Evolutionary conservation across 2,329 filamentous ascomycete genomes (phyloP).

Genomic region (Hypoxylon sp.): DNA sequence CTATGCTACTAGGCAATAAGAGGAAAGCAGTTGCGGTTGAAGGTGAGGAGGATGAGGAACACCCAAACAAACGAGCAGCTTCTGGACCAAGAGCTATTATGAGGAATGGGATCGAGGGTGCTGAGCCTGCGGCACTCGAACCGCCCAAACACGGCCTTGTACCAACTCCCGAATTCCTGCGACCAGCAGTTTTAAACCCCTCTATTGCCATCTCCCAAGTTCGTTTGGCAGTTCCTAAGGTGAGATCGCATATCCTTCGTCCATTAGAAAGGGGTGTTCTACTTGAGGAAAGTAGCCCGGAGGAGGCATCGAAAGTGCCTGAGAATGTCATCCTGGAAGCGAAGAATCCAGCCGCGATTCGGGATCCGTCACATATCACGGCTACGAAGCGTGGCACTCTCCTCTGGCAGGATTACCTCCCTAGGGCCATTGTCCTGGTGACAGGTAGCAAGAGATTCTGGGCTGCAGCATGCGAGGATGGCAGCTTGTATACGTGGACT

Average conservation of each 20-base stretch:
- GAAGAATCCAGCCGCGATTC: slow-evolving; percentile 81
- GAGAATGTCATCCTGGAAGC: slow-evolving; percentile 89
- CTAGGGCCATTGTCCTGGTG: slow-evolving; percentile 87
- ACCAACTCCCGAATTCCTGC: slow-evolving; percentile 84
- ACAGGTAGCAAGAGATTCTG: slow-evolving; percentile 93
- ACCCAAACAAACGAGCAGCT: slow-evolving; percentile 65
- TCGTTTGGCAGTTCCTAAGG: slow-evolving; percentile 87
- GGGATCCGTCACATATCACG: slow-evolving; percentile 87
- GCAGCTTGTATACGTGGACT: slow-evolving; percentile 90
- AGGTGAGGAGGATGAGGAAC: slow-evolving; percentile 80
- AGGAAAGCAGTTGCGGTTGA: slow-evolving; percentile 82
- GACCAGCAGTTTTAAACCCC: slow-evolving; percentile 89
- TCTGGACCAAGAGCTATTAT: slow-evolving; percentile 82
- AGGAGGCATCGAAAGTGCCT: slow-evolving; percentile 74
- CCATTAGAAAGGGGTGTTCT: slow-evolving; percentile 79
- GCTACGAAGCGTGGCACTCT: slow-evolving; percentile 84
- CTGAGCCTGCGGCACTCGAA: slow-evolving; percentile 80
- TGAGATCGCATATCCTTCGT: slow-evolving; percentile 85
- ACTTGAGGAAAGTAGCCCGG: slow-evolving; percentile 66
- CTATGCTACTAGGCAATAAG: slow-evolving; percentile 93
- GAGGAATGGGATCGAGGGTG: slow-evolving; percentile 81
- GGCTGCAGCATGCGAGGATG: slow-evolving; percentile 94
- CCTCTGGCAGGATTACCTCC: slow-evolving; percentile 95
- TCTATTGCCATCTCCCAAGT: slow-evolving; percentile 86
- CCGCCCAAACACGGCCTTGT: slow-evolving; percentile 72